phyloP scores from a whole-genome alignment of 2,329 filamentous ascomycete genomes.

The Epichloe uncinata region DNA sequence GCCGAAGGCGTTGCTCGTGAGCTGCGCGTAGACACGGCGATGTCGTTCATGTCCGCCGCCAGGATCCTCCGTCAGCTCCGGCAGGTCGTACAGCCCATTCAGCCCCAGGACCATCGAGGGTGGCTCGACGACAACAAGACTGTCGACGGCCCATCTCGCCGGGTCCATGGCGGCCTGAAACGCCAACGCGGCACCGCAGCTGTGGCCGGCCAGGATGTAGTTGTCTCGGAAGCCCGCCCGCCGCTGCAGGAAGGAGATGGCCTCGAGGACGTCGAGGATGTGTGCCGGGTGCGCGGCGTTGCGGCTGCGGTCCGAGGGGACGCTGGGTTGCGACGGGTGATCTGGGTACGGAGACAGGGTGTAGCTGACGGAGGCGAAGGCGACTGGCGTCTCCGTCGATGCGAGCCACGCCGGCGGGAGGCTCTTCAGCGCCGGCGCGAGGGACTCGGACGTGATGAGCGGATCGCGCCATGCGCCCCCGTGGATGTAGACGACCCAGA shows the following conservation, averaged over 20 bases:
- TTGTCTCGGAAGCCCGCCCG: conserved; percentile 26
- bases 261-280: conserved; percentile 35
- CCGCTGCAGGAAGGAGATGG: conserved; percentile 29
- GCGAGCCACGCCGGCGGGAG: conserved; percentile 2
- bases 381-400: conserved; percentile 3
- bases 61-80: conserved; percentile 12
- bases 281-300: conserved; percentile 40
- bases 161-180: conserved; percentile 28
- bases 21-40: conserved; percentile 23
- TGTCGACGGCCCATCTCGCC: conserved; percentile 4
- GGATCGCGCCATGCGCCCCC: conserved; percentile 17
- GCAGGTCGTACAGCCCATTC: conserved; percentile 39
- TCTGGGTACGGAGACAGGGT: conserved; percentile 6
- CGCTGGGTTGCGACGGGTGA: conserved; percentile 4
- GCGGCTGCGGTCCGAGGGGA: conserved; percentile 12
- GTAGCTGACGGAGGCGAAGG: conserved; percentile 6
- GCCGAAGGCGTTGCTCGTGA: conserved; percentile 35
- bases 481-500: conserved; percentile 14
- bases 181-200: conserved; percentile 40
- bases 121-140: neutral
- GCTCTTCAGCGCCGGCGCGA: conserved; percentile 2
- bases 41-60: conserved; percentile 20
- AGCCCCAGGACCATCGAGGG: conserved; percentile 29
- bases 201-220: conserved; percentile 43
- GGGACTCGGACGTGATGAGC: conserved; percentile 8